Conservation (phyloP, 352 stramenopile genomes). For the Aphanomyces euteiches region DNA sequence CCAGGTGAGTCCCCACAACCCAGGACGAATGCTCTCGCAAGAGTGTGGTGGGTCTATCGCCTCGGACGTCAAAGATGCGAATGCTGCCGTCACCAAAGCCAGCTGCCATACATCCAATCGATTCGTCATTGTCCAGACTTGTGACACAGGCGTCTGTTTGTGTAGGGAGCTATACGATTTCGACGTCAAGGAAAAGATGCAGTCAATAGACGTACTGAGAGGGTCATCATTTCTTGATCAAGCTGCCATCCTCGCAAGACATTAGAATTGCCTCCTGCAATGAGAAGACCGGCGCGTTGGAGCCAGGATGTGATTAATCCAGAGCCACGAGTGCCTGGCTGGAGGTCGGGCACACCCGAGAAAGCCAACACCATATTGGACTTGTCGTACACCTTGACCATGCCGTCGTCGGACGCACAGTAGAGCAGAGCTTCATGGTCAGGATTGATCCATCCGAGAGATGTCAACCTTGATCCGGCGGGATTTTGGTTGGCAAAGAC, state of each 20-base stretch:
- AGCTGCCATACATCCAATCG: constrained; percentile 77
- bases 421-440: constrained; percentile 90
- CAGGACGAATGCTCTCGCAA: constrained; percentile 92
- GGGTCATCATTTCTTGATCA: constrained; percentile 82
- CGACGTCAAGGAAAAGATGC: constrained; percentile 5
- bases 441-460: constrained; percentile 97
- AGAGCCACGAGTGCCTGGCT: constrained; percentile 84
- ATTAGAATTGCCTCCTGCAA: constrained; percentile 90
- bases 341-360: constrained; percentile 89
- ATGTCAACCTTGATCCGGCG: constrained; percentile 87
- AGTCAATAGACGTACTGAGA: constrained; percentile 10
- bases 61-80: constrained; percentile 92
- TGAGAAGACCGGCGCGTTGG: constrained; percentile 85
- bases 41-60: constrained; percentile 48
- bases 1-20: constrained; percentile 80
- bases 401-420: constrained; percentile 94
- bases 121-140: constrained; percentile 77
- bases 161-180: constrained; percentile 65
- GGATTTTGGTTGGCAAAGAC: constrained; percentile 85
- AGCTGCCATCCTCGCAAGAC: constrained; percentile 95
- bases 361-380: constrained; percentile 87
- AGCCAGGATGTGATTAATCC: constrained; percentile 97
- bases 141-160: constrained; percentile 89
- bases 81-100: constrained; percentile 93
- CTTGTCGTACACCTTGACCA: constrained; percentile 94